A percentile compares a stretch with the other conserved stretches of the same genome.
Evolutionary conservation across 2,329 filamentous ascomycete species (phyloP).

Genomic region (Tolypocladium ovalisporum): DNA sequence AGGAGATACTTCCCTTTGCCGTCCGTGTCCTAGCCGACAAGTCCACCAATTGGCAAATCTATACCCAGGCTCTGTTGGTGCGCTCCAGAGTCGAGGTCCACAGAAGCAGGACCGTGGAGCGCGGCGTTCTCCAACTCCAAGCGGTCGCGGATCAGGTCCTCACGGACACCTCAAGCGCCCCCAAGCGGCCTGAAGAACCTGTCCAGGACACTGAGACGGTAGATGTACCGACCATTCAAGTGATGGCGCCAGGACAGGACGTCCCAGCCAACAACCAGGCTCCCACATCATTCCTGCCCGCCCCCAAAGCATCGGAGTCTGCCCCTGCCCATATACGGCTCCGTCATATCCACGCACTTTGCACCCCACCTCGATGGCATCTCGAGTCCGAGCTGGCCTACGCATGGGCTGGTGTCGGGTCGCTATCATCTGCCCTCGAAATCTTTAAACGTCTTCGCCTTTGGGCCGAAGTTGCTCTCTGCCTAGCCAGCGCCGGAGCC

Average conservation of each 20-base stretch:
- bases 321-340: slow-evolving; percentile 68
- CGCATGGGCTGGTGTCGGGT: slow-evolving; percentile 84
- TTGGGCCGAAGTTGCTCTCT: slow-evolving; percentile 92
- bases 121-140: slow-evolving; percentile 85
- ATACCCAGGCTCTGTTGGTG: slow-evolving; percentile 85
- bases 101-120: slow-evolving; percentile 75
- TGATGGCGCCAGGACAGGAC: slow-evolving; percentile 27
- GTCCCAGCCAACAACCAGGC: slow-evolving; percentile 20
- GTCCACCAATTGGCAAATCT: slow-evolving; percentile 94
- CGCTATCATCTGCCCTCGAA: slow-evolving; percentile 78
- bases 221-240: slow-evolving; percentile 33
- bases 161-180: slow-evolving; percentile 55
- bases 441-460: slow-evolving; percentile 90
- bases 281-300: slow-evolving; percentile 71
- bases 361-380: slow-evolving; percentile 82
- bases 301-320: slow-evolving; percentile 62
- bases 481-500: slow-evolving; percentile 54
- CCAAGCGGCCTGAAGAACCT: slow-evolving; percentile 16
- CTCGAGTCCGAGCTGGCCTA: slow-evolving; percentile 87
- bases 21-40: slow-evolving; percentile 79
- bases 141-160: slow-evolving; percentile 93
- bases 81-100: slow-evolving; percentile 85
- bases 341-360: slow-evolving; percentile 72
- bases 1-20: slow-evolving; percentile 88
- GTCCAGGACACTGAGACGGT: slow-evolving; percentile 13